Percentiles rank a stretch among this genome's conserved stretches.
phyloP scores from a whole-genome alignment of 345 rosid genomes.

The Gynandropsis gynandra region DNA sequence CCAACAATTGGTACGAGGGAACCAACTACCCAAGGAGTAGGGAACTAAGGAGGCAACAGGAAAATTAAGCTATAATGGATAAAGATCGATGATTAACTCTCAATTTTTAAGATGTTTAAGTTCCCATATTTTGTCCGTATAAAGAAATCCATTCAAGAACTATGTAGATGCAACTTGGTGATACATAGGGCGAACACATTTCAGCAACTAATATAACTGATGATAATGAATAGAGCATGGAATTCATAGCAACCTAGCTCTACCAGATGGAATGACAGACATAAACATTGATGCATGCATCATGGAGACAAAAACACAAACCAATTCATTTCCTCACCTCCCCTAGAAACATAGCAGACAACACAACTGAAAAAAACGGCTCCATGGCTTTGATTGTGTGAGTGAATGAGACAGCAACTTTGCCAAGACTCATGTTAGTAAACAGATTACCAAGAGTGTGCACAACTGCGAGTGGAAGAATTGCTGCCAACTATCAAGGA shows the following conservation, averaged over 20 bases:
- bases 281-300: not conserved
- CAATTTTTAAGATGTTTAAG: too few relatives aligned
- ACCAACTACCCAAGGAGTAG: conserved; percentile 81
- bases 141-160: too few relatives aligned
- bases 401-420: conserved; percentile 98
- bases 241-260: not conserved
- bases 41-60: conserved; percentile 33
- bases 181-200: too few relatives aligned
- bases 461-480: conserved; percentile 81
- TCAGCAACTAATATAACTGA: not conserved
- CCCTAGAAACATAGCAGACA: conserved; percentile 90
- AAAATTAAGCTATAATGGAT: not conserved
- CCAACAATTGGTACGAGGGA: conserved; percentile 90
- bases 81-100: not conserved
- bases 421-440: conserved; percentile 97
- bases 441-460: conserved; percentile 88
- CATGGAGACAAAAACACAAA: not conserved
- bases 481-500: conserved; percentile 59
- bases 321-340: conserved; percentile 48
- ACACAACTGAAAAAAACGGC: conserved; percentile 91
- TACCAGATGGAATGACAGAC: not conserved
- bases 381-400: conserved; percentile 99
- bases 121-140: too few relatives aligned
- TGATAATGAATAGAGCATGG: not conserved
- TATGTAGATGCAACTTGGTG: too few relatives aligned